Conservation (phyloP, 1,284 basidiomycete species). For the Laetiporus sulphureus region DNA sequence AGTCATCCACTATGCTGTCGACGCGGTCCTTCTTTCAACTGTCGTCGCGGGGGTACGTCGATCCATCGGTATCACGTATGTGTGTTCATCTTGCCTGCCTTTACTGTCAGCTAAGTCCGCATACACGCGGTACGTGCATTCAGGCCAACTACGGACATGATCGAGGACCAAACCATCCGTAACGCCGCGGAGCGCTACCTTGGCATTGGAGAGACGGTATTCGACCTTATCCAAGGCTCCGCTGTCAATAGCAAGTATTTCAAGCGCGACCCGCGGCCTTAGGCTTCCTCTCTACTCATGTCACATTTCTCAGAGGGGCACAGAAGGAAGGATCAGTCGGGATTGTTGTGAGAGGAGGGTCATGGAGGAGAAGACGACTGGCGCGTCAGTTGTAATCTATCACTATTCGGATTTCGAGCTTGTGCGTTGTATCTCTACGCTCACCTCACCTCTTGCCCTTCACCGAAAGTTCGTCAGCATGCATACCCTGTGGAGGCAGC, state of each 20-base stretch:
- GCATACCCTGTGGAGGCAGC: no score
- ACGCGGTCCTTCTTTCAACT: conserved; percentile 84
- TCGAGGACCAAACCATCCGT: conserved; percentile 72
- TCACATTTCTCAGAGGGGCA: no score
- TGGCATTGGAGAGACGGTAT: conserved; percentile 83
- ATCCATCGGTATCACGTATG: conserved; percentile 85
- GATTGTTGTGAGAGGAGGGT: not conserved
- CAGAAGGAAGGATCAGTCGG: not conserved
- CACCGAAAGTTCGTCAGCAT: no score
- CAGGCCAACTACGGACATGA: conserved; percentile 63
- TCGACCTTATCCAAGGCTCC: conserved; percentile 74
- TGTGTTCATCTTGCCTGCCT: no score
- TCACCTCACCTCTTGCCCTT: no score
- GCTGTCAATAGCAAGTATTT: conserved; percentile 82
- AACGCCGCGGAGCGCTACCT: conserved; percentile 79
- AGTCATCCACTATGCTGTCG: conserved; percentile 79
- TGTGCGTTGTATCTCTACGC: no score
- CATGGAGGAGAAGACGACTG: not conserved
- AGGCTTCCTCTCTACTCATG: not conserved
- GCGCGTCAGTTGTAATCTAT: no score
- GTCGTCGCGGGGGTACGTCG: conserved; percentile 89
- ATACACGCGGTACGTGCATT: not conserved
- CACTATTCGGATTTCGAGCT: no score
- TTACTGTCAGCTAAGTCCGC: no score
- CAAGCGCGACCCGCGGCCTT: conserved; percentile 38